Conservation (phyloP, 257 asterid species). For the Anisodus tanguticus region DNA sequence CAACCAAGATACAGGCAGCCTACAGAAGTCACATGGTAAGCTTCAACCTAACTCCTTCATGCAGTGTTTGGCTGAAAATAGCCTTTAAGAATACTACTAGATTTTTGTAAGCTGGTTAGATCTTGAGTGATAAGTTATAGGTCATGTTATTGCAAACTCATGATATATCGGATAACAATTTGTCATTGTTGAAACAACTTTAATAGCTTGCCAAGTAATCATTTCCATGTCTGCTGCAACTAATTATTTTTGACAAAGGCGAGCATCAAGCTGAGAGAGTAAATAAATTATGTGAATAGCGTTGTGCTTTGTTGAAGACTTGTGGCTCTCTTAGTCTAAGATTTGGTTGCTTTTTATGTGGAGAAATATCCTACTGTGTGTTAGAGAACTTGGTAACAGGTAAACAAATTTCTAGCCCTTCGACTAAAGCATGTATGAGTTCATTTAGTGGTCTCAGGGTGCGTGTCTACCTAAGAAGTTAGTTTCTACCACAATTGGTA, state of each 20-base stretch:
- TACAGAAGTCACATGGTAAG: constrained; percentile 84
- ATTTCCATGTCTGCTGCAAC: constrained; percentile 16
- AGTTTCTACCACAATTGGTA: neutral
- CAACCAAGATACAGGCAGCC: constrained; percentile 81
- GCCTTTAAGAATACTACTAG: neutral
- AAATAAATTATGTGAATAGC: neutral
- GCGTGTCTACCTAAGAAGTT: neutral
- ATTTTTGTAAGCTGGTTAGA: neutral
- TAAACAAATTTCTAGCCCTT: neutral
- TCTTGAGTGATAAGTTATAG: neutral
- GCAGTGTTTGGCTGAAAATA: constrained; percentile 25
- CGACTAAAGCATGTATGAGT: neutral
- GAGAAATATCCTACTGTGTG: neutral
- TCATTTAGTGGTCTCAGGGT: neutral
- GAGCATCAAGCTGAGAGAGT: constrained; percentile 26
- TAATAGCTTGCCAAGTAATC: neutral
- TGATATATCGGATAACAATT: neutral
- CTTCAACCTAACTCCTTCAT: constrained; percentile 11
- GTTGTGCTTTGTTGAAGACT: neutral
- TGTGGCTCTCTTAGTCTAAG: neutral
- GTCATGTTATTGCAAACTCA: constrained; percentile 20
- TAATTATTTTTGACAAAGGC: neutral
- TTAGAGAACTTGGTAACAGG: neutral
- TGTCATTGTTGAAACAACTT: constrained; percentile 19
- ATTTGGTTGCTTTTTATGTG: constrained; percentile 21